Evolutionary conservation across 306 rosid species (phyloP), one percentile per base, ranked within the genome.

Genomic region (Gillenia trifoliata): DNA sequence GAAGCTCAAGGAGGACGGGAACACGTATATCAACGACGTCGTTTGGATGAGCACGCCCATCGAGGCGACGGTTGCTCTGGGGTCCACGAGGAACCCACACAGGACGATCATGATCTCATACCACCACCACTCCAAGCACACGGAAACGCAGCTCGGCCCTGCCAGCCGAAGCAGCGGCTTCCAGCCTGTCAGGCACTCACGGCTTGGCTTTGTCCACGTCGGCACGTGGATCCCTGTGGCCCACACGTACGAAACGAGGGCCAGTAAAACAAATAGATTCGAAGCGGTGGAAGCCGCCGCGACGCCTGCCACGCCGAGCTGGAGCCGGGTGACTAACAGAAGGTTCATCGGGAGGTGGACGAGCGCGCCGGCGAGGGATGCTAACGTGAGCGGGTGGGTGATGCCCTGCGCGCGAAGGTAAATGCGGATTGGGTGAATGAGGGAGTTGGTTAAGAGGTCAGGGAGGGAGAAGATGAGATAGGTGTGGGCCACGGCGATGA

Each of bases 41-140:
- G 97, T 94, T 50, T 94, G 98, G 29, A 94, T 94, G 30, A 94
- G 62, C 11, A 94, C 75, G 4, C 98, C 98, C 98, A 94, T 94
- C 23, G 98, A 84, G 0, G 98, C 97, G 4, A 94, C 97, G 11
- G 90, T 83, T 11, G 97, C 86, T 12, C 71, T 90, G 78, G 98
- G 97, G 83, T 88, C 89, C 75, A 85, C 82, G 0, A 94, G 26
- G 0, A 94, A 56, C 3, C 98, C 98, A 19, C 98, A 91, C 3
- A 94, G 22, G 9, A 94, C 82, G 68, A 91, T 91, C 93, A 94
- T 88, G 86, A 94, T 91, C 89, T 94, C 98, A 68, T 94, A 94
- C 98, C 98, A 94, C 98, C 98, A 94, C 98, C 98, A 94, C 55
- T 94, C 98, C 70, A 94, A 62, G 45, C 98, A 94, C 28, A 94